Base-by-base conservation (phyloP, 148 eudicot species). In the Arctostaphylos glauca region DNA sequence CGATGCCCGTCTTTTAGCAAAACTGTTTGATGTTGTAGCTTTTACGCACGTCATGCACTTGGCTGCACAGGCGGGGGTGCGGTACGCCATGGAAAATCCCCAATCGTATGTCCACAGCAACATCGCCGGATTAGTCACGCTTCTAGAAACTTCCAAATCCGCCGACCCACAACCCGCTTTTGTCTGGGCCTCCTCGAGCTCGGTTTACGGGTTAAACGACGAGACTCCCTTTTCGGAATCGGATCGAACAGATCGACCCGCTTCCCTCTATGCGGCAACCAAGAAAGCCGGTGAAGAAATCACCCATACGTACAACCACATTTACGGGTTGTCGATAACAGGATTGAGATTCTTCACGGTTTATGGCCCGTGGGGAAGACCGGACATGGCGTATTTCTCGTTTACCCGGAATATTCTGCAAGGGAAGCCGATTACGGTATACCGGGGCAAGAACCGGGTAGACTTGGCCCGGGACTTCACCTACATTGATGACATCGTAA, bases 301-400 rank as follows among this genome's bases (percentile, higher is more conserved):
- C 10, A 91, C 97, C 13, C 97, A 93, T 50, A 88, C 93, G 0
- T 93, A 93, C 79, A 93, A 93, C 71, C 97, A 93, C 82, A 93
- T 93, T 3, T 91, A 93, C 86, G 97, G 97, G 48, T 84, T 93
- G 15, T 88, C 92, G 2, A 85, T 93, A 0, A 93, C 97, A 16
- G 97, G 93, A 64, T 83, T 93, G 41, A 81, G 97, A 1, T 93
- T 93, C 68, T 93, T 93, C 82, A 93, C 97, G 7, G 97, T 93
- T 0, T 93, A 93, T 80, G 97, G 97, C 25, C 97, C 97, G 43
- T 93, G 93, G 94, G 97, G 97, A 21, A 60, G 97, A 31, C 97
- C 97, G 86, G 97, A 93, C 85, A 93, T 93, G 97, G 97, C 97
- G 0, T 93, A 93, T 59, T 93, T 92, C 77, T 90, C 91, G 0